Percentiles rank a stretch among this genome's conserved stretches.
Evolutionary conservation across 2,329 filamentous ascomycete species (phyloP).

Genomic region (Fusarium annulatum): DNA sequence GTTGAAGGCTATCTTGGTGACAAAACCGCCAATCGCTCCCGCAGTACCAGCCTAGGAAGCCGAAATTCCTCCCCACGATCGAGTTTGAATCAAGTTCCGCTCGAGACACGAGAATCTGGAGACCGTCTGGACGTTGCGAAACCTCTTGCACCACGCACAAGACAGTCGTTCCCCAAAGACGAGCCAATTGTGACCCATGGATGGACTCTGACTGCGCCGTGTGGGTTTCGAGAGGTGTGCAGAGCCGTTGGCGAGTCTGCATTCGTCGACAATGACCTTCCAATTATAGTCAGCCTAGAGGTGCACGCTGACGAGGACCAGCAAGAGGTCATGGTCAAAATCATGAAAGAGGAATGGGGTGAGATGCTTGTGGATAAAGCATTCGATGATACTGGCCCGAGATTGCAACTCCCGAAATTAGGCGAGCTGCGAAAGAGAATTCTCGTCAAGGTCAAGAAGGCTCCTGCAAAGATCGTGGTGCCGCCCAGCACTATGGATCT

Average conservation of each 20-base stretch:
- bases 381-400: slow-evolving; percentile 62
- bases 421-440: slow-evolving; percentile 82
- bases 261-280: slow-evolving; percentile 79
- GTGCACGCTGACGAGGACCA: slow-evolving; percentile 86
- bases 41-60: slow-evolving; percentile 55
- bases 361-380: slow-evolving; percentile 74
- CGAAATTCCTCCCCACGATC: slow-evolving; percentile 48
- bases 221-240: slow-evolving; percentile 89
- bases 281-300: slow-evolving; percentile 91
- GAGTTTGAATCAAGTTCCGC: slow-evolving; percentile 42
- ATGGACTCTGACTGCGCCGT: slow-evolving; percentile 86
- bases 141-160: slow-evolving; percentile 38
- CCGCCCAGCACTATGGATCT: slow-evolving; percentile 49
- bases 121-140: slow-evolving; percentile 50
- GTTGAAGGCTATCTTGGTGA: slow-evolving; percentile 50
- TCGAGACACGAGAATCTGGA: slow-evolving; percentile 48
- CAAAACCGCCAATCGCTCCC: slow-evolving; percentile 49
- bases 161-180: slow-evolving; percentile 51
- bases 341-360: slow-evolving; percentile 91
- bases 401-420: slow-evolving; percentile 72
- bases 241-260: slow-evolving; percentile 81
- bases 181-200: slow-evolving; percentile 87
- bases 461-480: slow-evolving; percentile 51
- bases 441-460: slow-evolving; percentile 81
- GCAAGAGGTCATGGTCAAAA: slow-evolving; percentile 91